Evolutionary conservation across 1,284 basidiomycete species (phyloP).

Genomic region (Malassezia cuniculi): DNA sequence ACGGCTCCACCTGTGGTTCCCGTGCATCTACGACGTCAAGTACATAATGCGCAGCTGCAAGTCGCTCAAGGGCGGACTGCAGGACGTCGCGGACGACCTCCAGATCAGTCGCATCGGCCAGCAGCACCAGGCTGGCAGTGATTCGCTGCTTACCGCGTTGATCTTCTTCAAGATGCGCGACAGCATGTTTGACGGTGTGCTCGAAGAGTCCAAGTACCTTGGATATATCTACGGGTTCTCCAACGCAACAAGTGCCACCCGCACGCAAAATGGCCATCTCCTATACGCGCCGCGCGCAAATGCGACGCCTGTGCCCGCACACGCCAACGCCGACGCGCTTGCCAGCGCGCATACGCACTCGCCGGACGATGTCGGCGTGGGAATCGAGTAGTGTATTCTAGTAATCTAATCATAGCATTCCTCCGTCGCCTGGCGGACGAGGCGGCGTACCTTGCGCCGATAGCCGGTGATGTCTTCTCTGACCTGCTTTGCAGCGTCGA

Average conservation of each 20-base stretch:
- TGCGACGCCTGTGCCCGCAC: conserved; percentile 3
- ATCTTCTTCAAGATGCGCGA: conserved; percentile 94
- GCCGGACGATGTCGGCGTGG: neutral
- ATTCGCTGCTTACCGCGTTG: conserved; percentile 78
- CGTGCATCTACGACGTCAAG: conserved; percentile 93
- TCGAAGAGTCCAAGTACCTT: conserved; percentile 52
- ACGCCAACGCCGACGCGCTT: conserved; percentile 1
- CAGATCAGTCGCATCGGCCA: conserved; percentile 77
- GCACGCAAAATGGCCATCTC: conserved; percentile 2
- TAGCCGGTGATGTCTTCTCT: conserved; percentile 40
- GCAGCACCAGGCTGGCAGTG: conserved; percentile 90
- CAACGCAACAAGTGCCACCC: conserved; percentile 6
- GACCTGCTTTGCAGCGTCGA: conserved; percentile 58
- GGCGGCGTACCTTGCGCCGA: conserved; percentile 40
- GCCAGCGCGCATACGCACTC: conserved; percentile 2
- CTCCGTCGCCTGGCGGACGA: conserved; percentile 40
- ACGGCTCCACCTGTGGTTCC: conserved; percentile 82
- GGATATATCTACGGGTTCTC: conserved; percentile 41
- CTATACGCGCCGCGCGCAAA: conserved; percentile 5
- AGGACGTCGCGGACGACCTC: conserved; percentile 88
- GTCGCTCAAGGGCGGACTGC: conserved; percentile 77
- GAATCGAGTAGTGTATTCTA: neutral
- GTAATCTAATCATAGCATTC: conserved; percentile 19
- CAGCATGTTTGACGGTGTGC: conserved; percentile 71
- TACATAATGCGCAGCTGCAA: conserved; percentile 83